phyloP scores from a whole-genome alignment of 352 stramenopile species.

The Globisporangium ultimum region DNA sequence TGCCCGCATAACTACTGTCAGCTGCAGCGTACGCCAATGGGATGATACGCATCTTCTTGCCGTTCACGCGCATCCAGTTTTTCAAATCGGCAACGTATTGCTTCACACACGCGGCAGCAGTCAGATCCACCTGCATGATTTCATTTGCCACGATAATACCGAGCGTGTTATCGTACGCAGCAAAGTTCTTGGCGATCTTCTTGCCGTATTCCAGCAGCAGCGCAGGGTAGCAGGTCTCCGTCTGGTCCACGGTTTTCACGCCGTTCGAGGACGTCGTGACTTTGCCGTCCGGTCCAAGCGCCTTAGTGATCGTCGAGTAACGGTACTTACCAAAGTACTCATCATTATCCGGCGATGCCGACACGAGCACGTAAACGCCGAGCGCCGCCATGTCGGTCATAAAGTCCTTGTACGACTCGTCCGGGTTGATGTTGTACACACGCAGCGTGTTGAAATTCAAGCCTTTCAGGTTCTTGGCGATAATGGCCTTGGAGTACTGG shows the following conservation, averaged over 20 bases:
- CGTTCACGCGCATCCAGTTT: constrained; percentile 86
- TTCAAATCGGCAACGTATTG: constrained; percentile 81
- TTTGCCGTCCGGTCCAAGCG: constrained; percentile 43
- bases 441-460: constrained; percentile 84
- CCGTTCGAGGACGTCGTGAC: constrained; percentile 29
- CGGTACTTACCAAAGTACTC: constrained; percentile 85
- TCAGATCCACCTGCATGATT: constrained; percentile 84
- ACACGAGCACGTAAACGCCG: constrained; percentile 80
- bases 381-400: constrained; percentile 80
- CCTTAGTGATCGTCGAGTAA: constrained; percentile 75
- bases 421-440: constrained; percentile 87
- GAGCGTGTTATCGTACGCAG: constrained; percentile 85
- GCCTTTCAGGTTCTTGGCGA: constrained; percentile 57
- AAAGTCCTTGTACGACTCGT: constrained; percentile 78
- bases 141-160: constrained; percentile 83
- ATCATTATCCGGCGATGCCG: constrained; percentile 76
- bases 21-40: constrained; percentile 79
- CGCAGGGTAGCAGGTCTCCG: constrained; percentile 81
- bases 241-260: constrained; percentile 53
- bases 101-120: constrained; percentile 76
- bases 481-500: constrained; percentile 77
- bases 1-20: constrained; percentile 62
- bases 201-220: constrained; percentile 86
- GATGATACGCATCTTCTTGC: constrained; percentile 77
- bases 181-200: constrained; percentile 87